Base-by-base conservation (phyloP, 169 alveolate species). In the Plasmodium fragile region DNA sequence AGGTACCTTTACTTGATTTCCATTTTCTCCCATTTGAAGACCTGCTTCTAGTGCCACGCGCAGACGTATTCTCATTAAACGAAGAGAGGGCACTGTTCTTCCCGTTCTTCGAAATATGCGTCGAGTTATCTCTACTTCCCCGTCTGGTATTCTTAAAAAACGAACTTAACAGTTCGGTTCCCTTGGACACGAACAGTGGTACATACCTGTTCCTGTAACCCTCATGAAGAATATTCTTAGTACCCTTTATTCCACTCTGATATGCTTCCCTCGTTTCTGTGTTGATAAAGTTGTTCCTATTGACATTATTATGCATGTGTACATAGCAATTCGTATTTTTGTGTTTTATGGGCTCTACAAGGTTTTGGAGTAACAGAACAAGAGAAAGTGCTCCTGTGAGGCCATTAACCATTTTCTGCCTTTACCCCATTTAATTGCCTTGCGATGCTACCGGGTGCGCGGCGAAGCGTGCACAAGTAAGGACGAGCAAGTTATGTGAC, bases 221-320 rank as follows among this genome's bases (percentile, higher is more conserved):
- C 18, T 41, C 91, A 89, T 59, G 32, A 6, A 89, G n/a, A 41
- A 80, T 25, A 18, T 80, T 79, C 16, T 30, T 43, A 13, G 32
- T 2, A n/a, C 91, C 73, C 32, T 79, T 41, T 78, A 78, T 18
- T 6, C 59, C 10, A 59, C 34, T 69, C 32, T 45, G 77, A 16
- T 79, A 80, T 72, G n/a, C 49, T 41, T 78, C 94, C 81, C 83
- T 89, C 18, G 82, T 65, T 22, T 80, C 94, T 65, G n/a, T 89
- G 32, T 89, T 85, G 45, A 34, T 25, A 25, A 89, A 18, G 73
- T 89, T 89, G 72, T 53, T 89, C 11, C 28, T 78, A 69, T 34
- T 59, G 52, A 43, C 90, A 89, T 89, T 89, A 80, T 89, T 89
- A 89, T 78, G 90, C 94, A 89, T 89, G 90, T 89, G 94, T 80